Conservation (phyloP, 2,329 filamentous ascomycete genomes). For the Plectosphaerella cucumerina region DNA sequence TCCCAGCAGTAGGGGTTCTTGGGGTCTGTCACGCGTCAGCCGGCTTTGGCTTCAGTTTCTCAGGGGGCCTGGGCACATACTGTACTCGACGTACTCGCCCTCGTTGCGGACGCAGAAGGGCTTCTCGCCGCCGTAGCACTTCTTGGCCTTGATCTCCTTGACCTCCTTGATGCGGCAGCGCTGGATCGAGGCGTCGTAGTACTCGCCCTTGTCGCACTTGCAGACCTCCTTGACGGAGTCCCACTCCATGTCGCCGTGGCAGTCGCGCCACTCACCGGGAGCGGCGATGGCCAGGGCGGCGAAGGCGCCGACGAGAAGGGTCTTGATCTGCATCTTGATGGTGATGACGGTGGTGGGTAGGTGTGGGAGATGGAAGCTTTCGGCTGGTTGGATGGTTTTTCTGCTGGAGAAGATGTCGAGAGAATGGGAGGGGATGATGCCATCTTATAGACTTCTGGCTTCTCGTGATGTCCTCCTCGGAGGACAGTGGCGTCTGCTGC, state of each 20-base stretch:
- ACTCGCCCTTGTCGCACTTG: slow-evolving; percentile 3
- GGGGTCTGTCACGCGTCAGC: not conserved
- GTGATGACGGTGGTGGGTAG: not conserved
- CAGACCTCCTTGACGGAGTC: slow-evolving; percentile 1
- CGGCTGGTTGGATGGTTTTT: too few species aligned
- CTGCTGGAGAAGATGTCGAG: not conserved
- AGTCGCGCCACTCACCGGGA: not conserved
- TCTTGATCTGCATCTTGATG: slow-evolving; percentile 1
- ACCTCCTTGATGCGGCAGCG: slow-evolving; percentile 2
- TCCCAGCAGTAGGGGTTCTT: slow-evolving; percentile 1
- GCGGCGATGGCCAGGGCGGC: slow-evolving; percentile 2
- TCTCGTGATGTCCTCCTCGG: too few species aligned
- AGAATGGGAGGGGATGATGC: not conserved
- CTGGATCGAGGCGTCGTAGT: not conserved
- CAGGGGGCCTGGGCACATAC: not conserved
- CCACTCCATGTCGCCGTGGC: slow-evolving; percentile 1
- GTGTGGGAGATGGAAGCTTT: not conserved
- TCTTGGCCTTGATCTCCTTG: slow-evolving; percentile 1
- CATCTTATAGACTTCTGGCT: too few species aligned
- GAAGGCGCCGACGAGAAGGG: not conserved
- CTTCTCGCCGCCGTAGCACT: not conserved
- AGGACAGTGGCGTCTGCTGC: too few species aligned
- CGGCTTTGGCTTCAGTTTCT: not conserved
- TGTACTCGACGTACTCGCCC: slow-evolving; percentile 1
- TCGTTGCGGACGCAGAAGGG: slow-evolving; percentile 1